Conservation (phyloP, 495 filamentous ascomycete genomes). For the Neurospora tetraspora region DNA sequence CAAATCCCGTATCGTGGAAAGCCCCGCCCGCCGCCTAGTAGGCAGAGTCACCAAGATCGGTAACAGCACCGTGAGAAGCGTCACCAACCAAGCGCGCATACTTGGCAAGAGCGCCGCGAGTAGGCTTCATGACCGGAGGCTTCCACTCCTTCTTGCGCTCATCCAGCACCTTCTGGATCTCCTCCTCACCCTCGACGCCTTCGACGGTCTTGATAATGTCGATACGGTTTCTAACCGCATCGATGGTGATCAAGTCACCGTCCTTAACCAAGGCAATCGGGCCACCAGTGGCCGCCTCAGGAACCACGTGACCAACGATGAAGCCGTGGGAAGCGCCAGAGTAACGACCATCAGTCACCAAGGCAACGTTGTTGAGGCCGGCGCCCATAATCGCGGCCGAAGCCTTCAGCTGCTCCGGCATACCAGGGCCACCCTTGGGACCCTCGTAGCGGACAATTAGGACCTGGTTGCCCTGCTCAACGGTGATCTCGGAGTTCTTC, state of each 20-base stretch:
- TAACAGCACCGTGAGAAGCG: constrained; percentile 46
- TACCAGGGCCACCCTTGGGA: constrained; percentile 89
- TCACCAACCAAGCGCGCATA: constrained; percentile 58
- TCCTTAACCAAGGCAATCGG: constrained; percentile 72
- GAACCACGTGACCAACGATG: constrained; percentile 90
- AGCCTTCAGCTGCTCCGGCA: constrained; percentile 95
- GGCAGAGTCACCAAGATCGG: constrained; percentile 35
- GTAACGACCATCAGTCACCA: constrained; percentile 92
- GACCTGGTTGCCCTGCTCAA: constrained; percentile 67
- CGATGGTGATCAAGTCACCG: constrained; percentile 81
- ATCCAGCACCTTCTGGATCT: constrained; percentile 56
- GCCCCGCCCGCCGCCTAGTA: too few species aligned
- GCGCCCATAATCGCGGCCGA: constrained; percentile 90
- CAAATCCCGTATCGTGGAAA: too few species aligned
- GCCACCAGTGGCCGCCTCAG: constrained; percentile 75
- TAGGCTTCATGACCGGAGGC: constrained; percentile 61
- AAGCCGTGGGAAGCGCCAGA: constrained; percentile 88
- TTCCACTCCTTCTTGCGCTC: constrained; percentile 61
- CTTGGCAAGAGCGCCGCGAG: constrained; percentile 81
- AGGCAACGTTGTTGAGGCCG: constrained; percentile 73
- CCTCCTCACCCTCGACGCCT: constrained; percentile 3
- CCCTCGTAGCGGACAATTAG: constrained; percentile 92
- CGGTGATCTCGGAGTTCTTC: constrained; percentile 53
- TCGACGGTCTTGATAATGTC: constrained; percentile 45
- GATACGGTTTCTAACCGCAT: constrained; percentile 69